These are phyloP conservation scores for Talaromyces marneffei DNA, from an alignment of 2,329 filamentous ascomycete species.

Conservation along the genomic window DNA sequence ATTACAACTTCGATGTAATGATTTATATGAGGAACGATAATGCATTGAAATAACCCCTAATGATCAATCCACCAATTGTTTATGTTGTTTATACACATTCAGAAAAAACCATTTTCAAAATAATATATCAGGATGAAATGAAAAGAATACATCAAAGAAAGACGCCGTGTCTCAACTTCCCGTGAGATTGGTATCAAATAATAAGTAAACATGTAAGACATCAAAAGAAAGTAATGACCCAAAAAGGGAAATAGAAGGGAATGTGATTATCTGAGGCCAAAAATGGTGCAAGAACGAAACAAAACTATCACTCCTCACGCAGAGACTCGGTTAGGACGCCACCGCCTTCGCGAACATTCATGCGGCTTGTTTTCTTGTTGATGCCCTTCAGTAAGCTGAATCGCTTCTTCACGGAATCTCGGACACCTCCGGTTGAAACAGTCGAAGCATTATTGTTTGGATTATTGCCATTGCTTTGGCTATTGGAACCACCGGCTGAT, in stretches of 20 bases:
- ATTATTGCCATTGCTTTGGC: slow-evolving; percentile 30
- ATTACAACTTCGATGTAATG: background rate
- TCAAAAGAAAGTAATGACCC: background rate
- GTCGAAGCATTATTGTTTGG: background rate
- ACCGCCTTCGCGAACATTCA: slow-evolving; percentile 36
- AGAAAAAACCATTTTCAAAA: background rate
- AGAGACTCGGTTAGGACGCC: slow-evolving; percentile 23
- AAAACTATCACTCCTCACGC: slow-evolving; percentile 30
- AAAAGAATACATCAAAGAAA: background rate
- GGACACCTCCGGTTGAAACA: slow-evolving; percentile 29
- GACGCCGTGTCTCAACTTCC: slow-evolving; percentile 10
- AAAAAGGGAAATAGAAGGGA: background rate
- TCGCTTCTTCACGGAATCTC: slow-evolving; percentile 67
- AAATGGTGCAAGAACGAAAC: background rate
- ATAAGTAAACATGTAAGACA: slow-evolving; percentile 8
- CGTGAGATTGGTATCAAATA: slow-evolving; percentile 15
- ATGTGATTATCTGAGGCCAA: background rate
- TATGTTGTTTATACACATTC: slow-evolving; percentile 8
- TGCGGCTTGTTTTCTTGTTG: slow-evolving; percentile 62
- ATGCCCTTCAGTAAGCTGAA: slow-evolving; percentile 68
- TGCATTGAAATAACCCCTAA: background rate
- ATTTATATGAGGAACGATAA: background rate
- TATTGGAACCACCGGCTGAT: slow-evolving; percentile 18
- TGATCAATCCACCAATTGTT: background rate
- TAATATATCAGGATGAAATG: slow-evolving; percentile 2